Conservation (phyloP, 1,284 basidiomycete genomes). For the Xerocomus minutiporus region DNA sequence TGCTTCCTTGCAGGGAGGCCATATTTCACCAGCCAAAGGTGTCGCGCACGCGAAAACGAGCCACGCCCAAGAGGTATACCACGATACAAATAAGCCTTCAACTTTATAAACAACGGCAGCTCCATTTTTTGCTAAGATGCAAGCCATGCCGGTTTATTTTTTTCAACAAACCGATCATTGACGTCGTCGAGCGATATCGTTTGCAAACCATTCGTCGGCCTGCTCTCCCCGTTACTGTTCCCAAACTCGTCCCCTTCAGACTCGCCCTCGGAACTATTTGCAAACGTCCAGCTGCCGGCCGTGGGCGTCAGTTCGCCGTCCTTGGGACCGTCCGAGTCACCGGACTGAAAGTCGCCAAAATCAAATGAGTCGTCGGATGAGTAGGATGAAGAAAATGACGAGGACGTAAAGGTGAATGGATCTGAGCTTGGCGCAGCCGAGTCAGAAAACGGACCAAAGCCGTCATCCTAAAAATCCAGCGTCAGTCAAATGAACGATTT, state of each 20-base stretch:
- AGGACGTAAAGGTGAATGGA: slow-evolving; percentile 52
- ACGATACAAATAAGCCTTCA: not conserved
- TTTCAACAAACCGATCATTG: slow-evolving; percentile 24
- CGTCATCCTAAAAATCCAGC: slow-evolving; percentile 39
- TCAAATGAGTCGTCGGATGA: slow-evolving; percentile 63
- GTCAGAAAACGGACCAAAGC: slow-evolving; percentile 74
- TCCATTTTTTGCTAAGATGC: slow-evolving; percentile 3
- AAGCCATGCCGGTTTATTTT: slow-evolving; percentile 16
- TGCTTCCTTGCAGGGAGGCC: no score
- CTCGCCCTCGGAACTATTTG: slow-evolving; percentile 39
- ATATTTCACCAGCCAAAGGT: no score
- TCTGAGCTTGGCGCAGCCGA: slow-evolving; percentile 48
- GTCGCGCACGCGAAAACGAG: not conserved
- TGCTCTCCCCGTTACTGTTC: slow-evolving; percentile 6
- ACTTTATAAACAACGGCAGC: not conserved
- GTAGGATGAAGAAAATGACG: slow-evolving; percentile 53
- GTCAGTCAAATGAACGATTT: slow-evolving; percentile 7
- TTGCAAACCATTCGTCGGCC: slow-evolving; percentile 20
- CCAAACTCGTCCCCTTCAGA: slow-evolving; percentile 34
- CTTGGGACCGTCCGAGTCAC: slow-evolving; percentile 27
- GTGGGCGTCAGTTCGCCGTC: slow-evolving; percentile 61
- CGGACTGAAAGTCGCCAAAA: slow-evolving; percentile 74
- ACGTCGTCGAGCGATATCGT: slow-evolving; percentile 30
- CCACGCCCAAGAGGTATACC: not conserved
- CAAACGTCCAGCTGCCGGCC: slow-evolving; percentile 63